These are phyloP conservation scores for Akanthomyces lecanii DNA, from an alignment of 2,329 filamentous ascomycete species.

Conservation along the genomic window DNA sequence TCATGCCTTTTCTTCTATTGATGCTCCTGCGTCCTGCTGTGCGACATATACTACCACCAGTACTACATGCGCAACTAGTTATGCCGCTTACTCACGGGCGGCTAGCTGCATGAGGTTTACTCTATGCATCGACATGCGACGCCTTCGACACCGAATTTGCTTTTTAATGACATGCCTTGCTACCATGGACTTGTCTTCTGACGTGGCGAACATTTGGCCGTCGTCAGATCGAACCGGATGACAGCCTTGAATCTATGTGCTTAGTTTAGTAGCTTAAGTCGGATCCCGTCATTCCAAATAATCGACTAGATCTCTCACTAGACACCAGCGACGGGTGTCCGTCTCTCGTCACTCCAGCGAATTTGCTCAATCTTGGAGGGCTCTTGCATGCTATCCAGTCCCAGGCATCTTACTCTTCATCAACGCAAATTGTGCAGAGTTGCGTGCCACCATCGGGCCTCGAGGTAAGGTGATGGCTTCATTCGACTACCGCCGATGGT, in stretches of 20 bases:
- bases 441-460: too few relatives aligned
- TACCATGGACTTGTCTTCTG: neutral
- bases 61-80: neutral
- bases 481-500: too few relatives aligned
- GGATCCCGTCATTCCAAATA: too few relatives aligned
- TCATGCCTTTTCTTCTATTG: neutral
- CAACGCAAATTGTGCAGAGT: too few relatives aligned
- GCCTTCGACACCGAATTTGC: neutral
- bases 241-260: neutral
- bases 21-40: neutral
- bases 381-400: too few relatives aligned
- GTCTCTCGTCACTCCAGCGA: too few relatives aligned
- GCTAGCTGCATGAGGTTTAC: constrained; percentile 1
- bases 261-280: too few relatives aligned
- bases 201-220: neutral
- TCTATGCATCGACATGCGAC: neutral
- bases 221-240: neutral
- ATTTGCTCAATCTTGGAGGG: too few relatives aligned
- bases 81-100: neutral
- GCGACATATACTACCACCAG: neutral
- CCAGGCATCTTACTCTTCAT: too few relatives aligned
- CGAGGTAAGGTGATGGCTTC: too few relatives aligned
- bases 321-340: too few relatives aligned
- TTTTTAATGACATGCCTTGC: neutral
- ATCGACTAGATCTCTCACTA: too few relatives aligned